Evolutionary conservation across 768 basidiomycete species (phyloP), one percentile per base, ranked within the genome.

Genomic region (Tulasnella sp.): DNA sequence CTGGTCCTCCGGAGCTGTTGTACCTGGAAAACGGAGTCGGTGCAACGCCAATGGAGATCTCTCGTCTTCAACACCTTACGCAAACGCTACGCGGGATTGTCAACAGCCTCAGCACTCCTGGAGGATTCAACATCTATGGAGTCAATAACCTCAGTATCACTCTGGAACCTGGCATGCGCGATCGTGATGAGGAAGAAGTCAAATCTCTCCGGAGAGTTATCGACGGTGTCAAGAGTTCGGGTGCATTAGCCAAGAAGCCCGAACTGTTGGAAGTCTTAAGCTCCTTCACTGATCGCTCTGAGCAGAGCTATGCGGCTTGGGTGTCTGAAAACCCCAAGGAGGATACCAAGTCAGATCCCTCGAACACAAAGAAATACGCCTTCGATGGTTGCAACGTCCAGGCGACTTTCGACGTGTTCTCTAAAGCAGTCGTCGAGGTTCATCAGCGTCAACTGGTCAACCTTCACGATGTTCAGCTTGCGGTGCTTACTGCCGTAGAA

Each of bases 1-100:
- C 79, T 1, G 79, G 65, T 16, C 82, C 84, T 29, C 72, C 77
- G 0, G 82, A 83, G 42, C 80, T 77, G 0, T 77, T 88, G 2
- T 79, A 80, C 71, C 78, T 81, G 42, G 88, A 89, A 76, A 84
- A 88, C 62, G 74, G 78, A n/a, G 79, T 81, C 6, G 80, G 80
- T 16, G 76, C 77, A 47, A 81, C 79, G 0, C 76, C 80, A 0
- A 44, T 77, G 7, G 80, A 80, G 36, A 75, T 75, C 26, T 77
- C 77, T 12, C 19, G 36, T 2, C 59, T 19, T 62, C 1, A n/a
- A n/a, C 8, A 12, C 16, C 44, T 72, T 3, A 66, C 36, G 35
- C 22, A 63, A 7, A 63, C 41, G 3, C 36, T 72, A 5, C 59
- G 71, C 36, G 59, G 26, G 9, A 26, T 47, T 8, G 47, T 22